phyloP scores from a whole-genome alignment of 1,284 basidiomycete genomes.

The Xanthoconium separans region DNA sequence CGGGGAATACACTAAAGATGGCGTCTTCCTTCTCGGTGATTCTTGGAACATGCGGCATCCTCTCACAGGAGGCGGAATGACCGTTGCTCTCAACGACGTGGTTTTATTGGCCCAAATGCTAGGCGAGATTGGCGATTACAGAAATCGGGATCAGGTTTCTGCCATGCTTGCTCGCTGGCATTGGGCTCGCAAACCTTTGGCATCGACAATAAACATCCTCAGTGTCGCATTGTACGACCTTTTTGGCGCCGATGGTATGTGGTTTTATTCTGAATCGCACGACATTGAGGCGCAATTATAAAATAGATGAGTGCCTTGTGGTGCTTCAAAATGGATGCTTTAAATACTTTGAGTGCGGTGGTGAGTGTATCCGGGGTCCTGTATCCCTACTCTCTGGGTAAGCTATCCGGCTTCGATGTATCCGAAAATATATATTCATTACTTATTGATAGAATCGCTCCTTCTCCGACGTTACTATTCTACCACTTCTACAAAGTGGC shows the following conservation, averaged over 20 bases:
- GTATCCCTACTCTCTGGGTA: slow-evolving; percentile 85
- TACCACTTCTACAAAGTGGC: slow-evolving; percentile 96
- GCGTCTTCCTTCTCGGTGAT: slow-evolving; percentile 89
- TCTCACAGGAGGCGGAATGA: slow-evolving; percentile 96
- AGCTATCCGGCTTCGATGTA: slow-evolving; percentile 24
- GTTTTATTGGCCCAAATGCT: slow-evolving; percentile 72
- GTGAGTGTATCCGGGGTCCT: slow-evolving; percentile 86
- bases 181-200: slow-evolving; percentile 79
- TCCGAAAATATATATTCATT: neutral
- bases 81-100: slow-evolving; percentile 86
- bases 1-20: slow-evolving; percentile 52
- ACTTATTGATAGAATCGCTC: slow-evolving; percentile 50
- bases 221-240: slow-evolving; percentile 91
- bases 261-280: neutral
- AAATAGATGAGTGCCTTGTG: slow-evolving; percentile 70
- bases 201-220: slow-evolving; percentile 86
- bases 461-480: slow-evolving; percentile 77
- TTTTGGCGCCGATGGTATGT: slow-evolving; percentile 83
- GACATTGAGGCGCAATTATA: slow-evolving; percentile 6
- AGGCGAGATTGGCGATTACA: slow-evolving; percentile 45
- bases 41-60: slow-evolving; percentile 99
- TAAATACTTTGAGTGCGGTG: slow-evolving; percentile 95
- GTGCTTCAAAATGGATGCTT: slow-evolving; percentile 93
- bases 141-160: slow-evolving; percentile 64
- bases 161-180: slow-evolving; percentile 72